Base-by-base conservation (phyloP, 2,329 filamentous ascomycete species). In the Colletotrichum theobromicola region DNA sequence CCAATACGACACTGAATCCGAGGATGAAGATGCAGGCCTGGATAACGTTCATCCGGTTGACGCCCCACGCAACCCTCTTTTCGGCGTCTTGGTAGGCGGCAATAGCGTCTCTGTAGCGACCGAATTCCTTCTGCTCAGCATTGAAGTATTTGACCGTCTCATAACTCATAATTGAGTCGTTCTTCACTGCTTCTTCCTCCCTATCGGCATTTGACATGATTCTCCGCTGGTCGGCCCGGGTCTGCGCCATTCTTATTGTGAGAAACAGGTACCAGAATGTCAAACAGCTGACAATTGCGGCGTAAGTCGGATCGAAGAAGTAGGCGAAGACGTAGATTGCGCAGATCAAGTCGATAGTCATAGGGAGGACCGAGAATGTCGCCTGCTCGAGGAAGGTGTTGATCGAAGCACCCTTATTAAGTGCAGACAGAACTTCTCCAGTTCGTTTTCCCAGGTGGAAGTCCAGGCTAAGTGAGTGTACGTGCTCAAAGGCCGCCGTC, bases 91-190 rank as follows among this genome's bases (percentile, higher is more conserved):
- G 94, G 82, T 93, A 96, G 69, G 90, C 90, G 60, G 87, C 86
- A 69, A 97, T 94, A 30, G 94, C 94, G 58, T 88, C 84, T 61
- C 92, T 89, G 80, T 95, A 96, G 28, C 94, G 90, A 63, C 89
- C 86, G 78, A 95, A 95, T 80, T 97, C 94, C 80, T 94, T 96
- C 3, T 90, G 87, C 80, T 96, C 94, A 9, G 94, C 94, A 79
- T 96, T 96, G 88, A 97, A 97, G 80, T 96, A 96, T 82, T 96
- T 97, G 81, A 96, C 94, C 3, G 94, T 96, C 86, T 99, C 97
- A 83, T 98, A 99, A n/a, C 95, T 98, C 76, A 97, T 95, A 87
- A 99, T 97, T 1, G 97, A 98, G 83, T 99, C 97, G 82, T 98
- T 98, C 85, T 98, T 98, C 78, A 98, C 95, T 8, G 97, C 97